These are phyloP conservation scores for Wickerhamiella vanderwaltii DNA, from an alignment of 805 yeast species.

Conservation along the genomic window DNA sequence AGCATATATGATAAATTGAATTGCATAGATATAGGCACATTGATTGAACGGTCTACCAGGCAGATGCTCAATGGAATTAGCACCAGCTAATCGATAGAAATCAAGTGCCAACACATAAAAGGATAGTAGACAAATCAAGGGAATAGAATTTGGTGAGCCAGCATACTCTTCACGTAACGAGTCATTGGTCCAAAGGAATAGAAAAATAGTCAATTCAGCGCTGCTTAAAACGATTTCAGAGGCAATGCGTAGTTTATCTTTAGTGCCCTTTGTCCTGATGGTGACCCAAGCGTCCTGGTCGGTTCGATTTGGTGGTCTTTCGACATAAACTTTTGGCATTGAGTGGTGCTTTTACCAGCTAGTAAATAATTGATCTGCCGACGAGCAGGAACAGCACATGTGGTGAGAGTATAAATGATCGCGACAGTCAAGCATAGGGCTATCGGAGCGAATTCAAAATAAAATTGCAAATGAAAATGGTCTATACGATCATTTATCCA, in stretches of 20 bases:
- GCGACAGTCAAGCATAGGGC: slow-evolving; percentile 7
- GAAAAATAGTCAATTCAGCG: slow-evolving; percentile 10
- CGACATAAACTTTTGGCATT: neutral
- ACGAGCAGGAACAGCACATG: neutral
- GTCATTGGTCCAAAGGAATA: neutral
- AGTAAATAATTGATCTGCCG: neutral
- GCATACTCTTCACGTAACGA: slow-evolving; percentile 10
- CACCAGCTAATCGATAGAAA: slow-evolving; percentile 14
- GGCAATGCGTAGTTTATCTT: slow-evolving; percentile 18
- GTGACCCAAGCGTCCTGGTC: slow-evolving; percentile 16
- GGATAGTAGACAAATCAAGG: slow-evolving; percentile 5
- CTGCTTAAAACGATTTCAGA: slow-evolving; percentile 15
- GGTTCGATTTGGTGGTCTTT: slow-evolving; percentile 16
- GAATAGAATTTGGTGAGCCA: slow-evolving; percentile 14
- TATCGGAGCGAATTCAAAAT: slow-evolving; percentile 17
- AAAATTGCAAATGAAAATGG: slow-evolving; percentile 19
- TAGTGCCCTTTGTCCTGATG: slow-evolving; percentile 15
- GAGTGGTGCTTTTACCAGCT: neutral
- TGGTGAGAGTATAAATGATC: neutral
- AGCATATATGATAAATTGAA: slow-evolving; percentile 8
- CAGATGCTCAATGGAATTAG: slow-evolving; percentile 9
- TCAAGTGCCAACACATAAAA: slow-evolving; percentile 12
- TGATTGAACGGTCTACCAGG: slow-evolving; percentile 20
- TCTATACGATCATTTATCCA: slow-evolving; percentile 21
- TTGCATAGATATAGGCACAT: slow-evolving; percentile 17